Conservation (phyloP, 371 early-diverging fungal genomes). For the Mucor mucedo region DNA sequence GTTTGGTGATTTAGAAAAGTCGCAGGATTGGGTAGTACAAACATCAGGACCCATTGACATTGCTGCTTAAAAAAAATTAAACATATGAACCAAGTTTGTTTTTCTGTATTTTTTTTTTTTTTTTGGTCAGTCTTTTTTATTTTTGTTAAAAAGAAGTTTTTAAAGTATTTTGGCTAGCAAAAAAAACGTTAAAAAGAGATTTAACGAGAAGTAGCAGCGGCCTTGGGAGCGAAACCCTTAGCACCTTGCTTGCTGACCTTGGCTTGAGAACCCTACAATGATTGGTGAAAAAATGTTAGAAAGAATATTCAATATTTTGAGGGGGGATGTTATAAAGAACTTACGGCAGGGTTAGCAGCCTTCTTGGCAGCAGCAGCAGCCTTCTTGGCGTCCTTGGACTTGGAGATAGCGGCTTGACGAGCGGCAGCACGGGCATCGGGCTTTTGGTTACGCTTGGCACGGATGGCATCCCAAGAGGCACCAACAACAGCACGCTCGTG, state of each 20-base stretch:
- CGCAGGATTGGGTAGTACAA: constrained; percentile 16
- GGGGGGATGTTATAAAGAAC: background rate
- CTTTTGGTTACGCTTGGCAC: constrained; percentile 95
- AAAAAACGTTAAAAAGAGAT: background rate
- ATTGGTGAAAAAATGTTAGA: background rate
- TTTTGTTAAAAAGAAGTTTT: constrained; percentile 9
- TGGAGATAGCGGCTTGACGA: constrained; percentile 85
- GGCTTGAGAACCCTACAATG: constrained; percentile 39
- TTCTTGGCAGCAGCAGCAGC: constrained; percentile 83
- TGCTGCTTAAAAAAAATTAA: background rate
- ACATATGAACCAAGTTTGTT: background rate
- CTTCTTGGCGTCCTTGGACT: constrained; percentile 90
- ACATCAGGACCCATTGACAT: constrained; percentile 10
- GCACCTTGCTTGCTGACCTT: constrained; percentile 90
- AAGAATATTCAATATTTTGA: background rate
- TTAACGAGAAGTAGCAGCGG: constrained; percentile 91
- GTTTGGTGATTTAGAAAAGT: constrained; percentile 20
- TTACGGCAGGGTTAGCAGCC: constrained; percentile 38
- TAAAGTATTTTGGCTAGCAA: background rate
- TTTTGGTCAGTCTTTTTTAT: constrained; percentile 9
- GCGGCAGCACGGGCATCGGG: constrained; percentile 93
- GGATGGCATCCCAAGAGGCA: constrained; percentile 93
- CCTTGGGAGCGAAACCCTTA: constrained; percentile 86
- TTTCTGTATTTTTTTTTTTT: constrained; percentile 5
- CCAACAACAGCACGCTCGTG: constrained; percentile 96